Base-by-base conservation (phyloP, 805 yeast genomes). In the Hermanozyma aechmeae region DNA sequence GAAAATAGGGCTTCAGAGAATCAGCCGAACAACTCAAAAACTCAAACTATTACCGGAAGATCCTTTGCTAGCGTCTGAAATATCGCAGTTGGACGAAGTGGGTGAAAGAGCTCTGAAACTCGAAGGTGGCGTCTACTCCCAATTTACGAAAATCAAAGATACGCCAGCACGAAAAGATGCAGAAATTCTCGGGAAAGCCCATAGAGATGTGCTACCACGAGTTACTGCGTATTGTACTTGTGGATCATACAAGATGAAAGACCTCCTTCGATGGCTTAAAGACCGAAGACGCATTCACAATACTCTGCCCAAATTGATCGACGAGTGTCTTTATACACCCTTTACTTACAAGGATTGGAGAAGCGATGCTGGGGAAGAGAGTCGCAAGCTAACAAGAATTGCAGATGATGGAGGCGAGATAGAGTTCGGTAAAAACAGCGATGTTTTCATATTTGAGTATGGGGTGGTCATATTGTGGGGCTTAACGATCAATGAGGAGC, bases 401-500 rank as follows among this genome's bases (percentile, higher is more conserved):
- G 95, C 85, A 35, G 95, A 84, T 45, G 95, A 87, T 51, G 97
- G 97, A 33, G 96, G 96, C 18, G 95, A 86, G 41, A 83, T 89
- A 29, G 89, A 85, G 43, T 77, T 89, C 27, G 85, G 87, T 29
- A 79, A 78, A 43, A 68, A 73, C 34, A 78, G 78, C 7, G 97
- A 87, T 49, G 64, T 86, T 6, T 92, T 87, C 48, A 63, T 92
- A 6, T 92, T 92, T 59, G 96, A 87, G 46, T 92, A 92, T 53
- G 98, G 98, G 13, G 98, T 92, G n/a, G 76, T 85, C 18, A 95
- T 92, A 2, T 58, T 92, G 62, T 92, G 98, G 98, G 98, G 98
- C 0, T 92, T 84, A 47, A 73, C 85, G 2, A 68, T 75, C 30
- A 69, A 75, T 30, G 97, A 92, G 53, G 98, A 92, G 50, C 63